Conservation (phyloP, 2,329 filamentous ascomycete genomes). For the Cucurbitaria berberidis region DNA sequence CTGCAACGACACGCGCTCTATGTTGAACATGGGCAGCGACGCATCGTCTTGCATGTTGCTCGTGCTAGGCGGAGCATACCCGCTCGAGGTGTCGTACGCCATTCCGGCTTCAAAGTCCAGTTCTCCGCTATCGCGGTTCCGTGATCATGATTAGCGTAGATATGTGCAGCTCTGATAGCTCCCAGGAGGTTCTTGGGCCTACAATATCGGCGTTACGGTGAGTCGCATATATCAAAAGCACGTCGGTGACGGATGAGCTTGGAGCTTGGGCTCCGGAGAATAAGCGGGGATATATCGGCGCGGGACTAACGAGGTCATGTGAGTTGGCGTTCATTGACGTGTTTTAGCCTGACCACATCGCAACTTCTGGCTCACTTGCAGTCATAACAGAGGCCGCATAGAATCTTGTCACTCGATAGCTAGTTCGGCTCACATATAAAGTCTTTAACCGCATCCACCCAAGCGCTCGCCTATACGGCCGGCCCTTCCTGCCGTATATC, state of each 20-base stretch:
- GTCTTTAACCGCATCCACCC: neutral
- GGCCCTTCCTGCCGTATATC: neutral
- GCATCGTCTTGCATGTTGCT: slow-evolving; percentile 65
- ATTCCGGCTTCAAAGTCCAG: slow-evolving; percentile 52
- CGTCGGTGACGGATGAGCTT: slow-evolving; percentile 24
- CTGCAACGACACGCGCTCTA: slow-evolving; percentile 89
- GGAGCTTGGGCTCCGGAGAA: slow-evolving; percentile 15
- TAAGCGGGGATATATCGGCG: slow-evolving; percentile 11
- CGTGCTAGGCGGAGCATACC: slow-evolving; percentile 73
- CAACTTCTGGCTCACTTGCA: neutral
- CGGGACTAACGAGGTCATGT: slow-evolving; percentile 3
- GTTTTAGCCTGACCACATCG: no score
- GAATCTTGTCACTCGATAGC: no score
- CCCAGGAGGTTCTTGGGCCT: neutral
- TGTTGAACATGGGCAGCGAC: slow-evolving; percentile 87
- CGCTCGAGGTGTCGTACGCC: slow-evolving; percentile 73
- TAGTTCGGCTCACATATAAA: neutral
- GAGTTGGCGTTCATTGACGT: no score
- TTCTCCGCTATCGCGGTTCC: slow-evolving; percentile 16
- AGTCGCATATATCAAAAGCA: neutral
- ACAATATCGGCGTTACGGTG: neutral
- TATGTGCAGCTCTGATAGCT: slow-evolving; percentile 15
- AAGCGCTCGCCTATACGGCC: neutral
- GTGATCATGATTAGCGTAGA: slow-evolving; percentile 18
- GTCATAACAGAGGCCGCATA: neutral